These are phyloP conservation scores for Penicillium sp. DNA, from an alignment of 2,329 filamentous ascomycete genomes.

Conservation along the genomic window DNA sequence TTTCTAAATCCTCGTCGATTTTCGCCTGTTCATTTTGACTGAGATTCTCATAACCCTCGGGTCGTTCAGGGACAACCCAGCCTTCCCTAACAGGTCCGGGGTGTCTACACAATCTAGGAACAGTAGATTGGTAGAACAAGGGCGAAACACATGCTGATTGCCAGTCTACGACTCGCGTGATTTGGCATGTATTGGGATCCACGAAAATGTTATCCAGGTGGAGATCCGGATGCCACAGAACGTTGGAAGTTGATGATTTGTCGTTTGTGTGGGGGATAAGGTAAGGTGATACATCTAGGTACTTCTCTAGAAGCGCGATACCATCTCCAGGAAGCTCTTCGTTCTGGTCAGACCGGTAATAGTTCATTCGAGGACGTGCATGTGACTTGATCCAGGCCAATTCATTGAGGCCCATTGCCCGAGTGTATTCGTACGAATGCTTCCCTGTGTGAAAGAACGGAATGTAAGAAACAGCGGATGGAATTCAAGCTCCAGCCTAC, in stretches of 20 bases:
- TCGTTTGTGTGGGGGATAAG: conserved; percentile 18
- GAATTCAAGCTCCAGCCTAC: conserved; percentile 1
- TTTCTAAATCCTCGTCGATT: conserved; percentile 33
- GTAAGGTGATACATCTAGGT: conserved; percentile 25
- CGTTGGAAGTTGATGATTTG: conserved; percentile 11
- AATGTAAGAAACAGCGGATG: no score
- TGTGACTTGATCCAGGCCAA: conserved; percentile 24
- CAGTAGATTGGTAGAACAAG: conserved; percentile 29
- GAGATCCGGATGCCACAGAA: conserved; percentile 32
- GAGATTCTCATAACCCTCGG: conserved; percentile 29
- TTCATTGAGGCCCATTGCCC: conserved; percentile 29
- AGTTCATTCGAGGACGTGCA: conserved; percentile 28
- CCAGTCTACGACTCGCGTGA: conserved; percentile 31
- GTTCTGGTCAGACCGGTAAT: conserved; percentile 21
- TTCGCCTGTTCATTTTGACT: conserved; percentile 26
- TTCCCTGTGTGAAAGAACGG: conserved; percentile 14
- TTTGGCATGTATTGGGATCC: conserved; percentile 23
- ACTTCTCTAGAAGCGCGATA: conserved; percentile 26
- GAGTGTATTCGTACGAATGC: conserved; percentile 21
- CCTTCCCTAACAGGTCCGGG: conserved; percentile 29
- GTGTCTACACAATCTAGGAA: conserved; percentile 34
- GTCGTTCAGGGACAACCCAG: conserved; percentile 32
- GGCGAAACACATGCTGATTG: conserved; percentile 24
- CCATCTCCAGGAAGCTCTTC: conserved; percentile 25
- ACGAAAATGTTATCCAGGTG: conserved; percentile 33